Evolutionary conservation across 2,329 filamentous ascomycete species (phyloP).

Genomic region (Shiraia sp.): DNA sequence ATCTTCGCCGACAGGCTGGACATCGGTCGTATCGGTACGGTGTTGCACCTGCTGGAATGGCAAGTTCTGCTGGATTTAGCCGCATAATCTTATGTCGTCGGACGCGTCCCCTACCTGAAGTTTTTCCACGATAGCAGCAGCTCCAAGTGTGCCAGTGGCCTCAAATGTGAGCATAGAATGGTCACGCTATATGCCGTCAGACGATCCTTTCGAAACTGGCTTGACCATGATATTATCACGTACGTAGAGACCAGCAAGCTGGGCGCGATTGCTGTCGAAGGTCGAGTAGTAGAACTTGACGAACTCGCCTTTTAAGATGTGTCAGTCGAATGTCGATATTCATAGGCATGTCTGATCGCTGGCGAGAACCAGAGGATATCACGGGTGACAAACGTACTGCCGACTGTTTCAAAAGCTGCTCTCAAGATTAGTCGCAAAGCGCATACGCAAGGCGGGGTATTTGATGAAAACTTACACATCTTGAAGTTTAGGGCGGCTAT

Average conservation of each 20-base stretch:
- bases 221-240: slow-evolving; percentile 37
- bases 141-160: slow-evolving; percentile 67
- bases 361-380: background rate
- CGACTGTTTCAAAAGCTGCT: slow-evolving; percentile 34
- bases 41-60: slow-evolving; percentile 84
- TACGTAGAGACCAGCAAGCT: slow-evolving; percentile 79
- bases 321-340: slow-evolving; percentile 17
- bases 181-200: slow-evolving; percentile 62
- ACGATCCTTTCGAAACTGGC: slow-evolving; percentile 5
- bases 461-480: slow-evolving; percentile 17
- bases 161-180: slow-evolving; percentile 95
- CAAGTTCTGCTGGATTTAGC: slow-evolving; percentile 60
- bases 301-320: slow-evolving; percentile 70
- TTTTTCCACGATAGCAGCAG: slow-evolving; percentile 73
- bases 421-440: slow-evolving; percentile 10
- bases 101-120: slow-evolving; percentile 64
- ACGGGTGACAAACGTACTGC: slow-evolving; percentile 42
- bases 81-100: background rate
- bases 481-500: slow-evolving; percentile 5
- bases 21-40: slow-evolving; percentile 75
- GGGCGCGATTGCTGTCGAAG: slow-evolving; percentile 74
- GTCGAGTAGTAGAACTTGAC: slow-evolving; percentile 87
- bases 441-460: slow-evolving; percentile 15
- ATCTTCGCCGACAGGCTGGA: slow-evolving; percentile 71
- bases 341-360: background rate